These are phyloP conservation scores for Cymbidium sinense DNA, from an alignment of 106 monocot species.

Conservation along the genomic window DNA sequence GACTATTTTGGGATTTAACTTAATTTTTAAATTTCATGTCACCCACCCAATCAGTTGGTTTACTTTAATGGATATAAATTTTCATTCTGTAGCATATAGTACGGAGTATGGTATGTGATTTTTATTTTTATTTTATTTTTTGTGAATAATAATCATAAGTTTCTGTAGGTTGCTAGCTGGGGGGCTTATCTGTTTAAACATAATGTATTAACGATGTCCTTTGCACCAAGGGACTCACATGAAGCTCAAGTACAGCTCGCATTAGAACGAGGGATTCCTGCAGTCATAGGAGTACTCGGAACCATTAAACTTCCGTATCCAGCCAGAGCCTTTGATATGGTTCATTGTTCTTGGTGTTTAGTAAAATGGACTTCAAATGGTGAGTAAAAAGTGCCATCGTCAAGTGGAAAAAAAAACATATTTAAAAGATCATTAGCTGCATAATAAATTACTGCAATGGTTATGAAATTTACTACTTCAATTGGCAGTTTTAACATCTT, in stretches of 20 bases:
- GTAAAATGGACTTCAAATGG: conserved; percentile 36
- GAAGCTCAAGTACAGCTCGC: conserved; percentile 26
- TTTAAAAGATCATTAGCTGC: neutral
- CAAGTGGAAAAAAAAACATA: neutral
- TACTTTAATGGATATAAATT: too few species aligned
- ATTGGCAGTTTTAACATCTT: neutral
- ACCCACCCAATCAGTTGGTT: too few species aligned
- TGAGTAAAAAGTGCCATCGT: conserved; percentile 3
- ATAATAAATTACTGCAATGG: neutral
- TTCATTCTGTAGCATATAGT: too few species aligned
- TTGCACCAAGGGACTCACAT: conserved; percentile 10
- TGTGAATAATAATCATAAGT: too few species aligned
- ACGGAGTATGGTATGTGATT: too few species aligned
- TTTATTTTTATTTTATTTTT: too few species aligned
- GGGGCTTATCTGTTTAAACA: conserved; percentile 5
- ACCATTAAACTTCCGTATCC: conserved; percentile 46
- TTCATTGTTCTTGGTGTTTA: neutral
- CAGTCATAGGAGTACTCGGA: conserved; percentile 44
- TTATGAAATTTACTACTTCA: neutral
- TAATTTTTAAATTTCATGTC: too few species aligned
- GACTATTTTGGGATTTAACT: too few species aligned
- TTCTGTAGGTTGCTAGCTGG: conserved; percentile 4
- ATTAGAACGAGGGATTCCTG: conserved; percentile 43
- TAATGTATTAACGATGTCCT: conserved; percentile 6
- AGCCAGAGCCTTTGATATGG: conserved; percentile 29